phyloP scores from a whole-genome alignment of 164 flowering plant species.

The Vitis labrusca region DNA sequence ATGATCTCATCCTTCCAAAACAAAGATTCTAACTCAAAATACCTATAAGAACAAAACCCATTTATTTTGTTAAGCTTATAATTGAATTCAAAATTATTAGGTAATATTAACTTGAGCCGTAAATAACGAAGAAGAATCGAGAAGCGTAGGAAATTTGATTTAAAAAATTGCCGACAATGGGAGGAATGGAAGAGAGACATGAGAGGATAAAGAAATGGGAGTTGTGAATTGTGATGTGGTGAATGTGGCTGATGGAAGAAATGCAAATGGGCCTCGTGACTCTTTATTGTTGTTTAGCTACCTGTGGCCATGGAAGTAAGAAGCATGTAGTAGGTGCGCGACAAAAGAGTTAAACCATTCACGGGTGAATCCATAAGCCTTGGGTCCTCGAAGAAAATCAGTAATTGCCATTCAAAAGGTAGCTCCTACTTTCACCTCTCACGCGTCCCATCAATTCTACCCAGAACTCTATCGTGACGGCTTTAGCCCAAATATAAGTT shows the following conservation, averaged over 20 bases:
- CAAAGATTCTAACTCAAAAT: too few species aligned
- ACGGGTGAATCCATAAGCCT: slow-evolving; percentile 15
- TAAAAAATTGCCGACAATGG: not conserved
- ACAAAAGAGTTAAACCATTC: slow-evolving; percentile 23
- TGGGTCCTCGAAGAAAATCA: slow-evolving; percentile 1
- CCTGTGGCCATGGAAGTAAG: slow-evolving; percentile 20
- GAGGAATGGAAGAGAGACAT: not conserved
- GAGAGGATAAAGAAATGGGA: not conserved
- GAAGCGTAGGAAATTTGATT: too few species aligned
- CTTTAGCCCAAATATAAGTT: not conserved
- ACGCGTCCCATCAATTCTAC: not conserved
- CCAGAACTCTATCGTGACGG: not conserved
- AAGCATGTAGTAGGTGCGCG: slow-evolving; percentile 7
- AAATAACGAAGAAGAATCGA: too few species aligned
- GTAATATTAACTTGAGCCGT: too few species aligned
- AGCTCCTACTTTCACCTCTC: not conserved
- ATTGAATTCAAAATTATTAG: too few species aligned
- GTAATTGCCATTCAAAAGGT: not conserved
- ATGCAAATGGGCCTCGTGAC: slow-evolving; percentile 50
- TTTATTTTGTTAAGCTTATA: too few species aligned
- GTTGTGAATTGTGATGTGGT: not conserved
- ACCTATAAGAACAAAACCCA: too few species aligned
- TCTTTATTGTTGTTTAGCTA: slow-evolving; percentile 46
- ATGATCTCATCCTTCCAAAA: too few species aligned
- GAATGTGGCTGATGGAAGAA: slow-evolving; percentile 6